Evolutionary conservation across 2,329 filamentous ascomycete genomes (phyloP), one percentile per base, ranked within the genome.

Genomic region (Monosporascus sp.): DNA sequence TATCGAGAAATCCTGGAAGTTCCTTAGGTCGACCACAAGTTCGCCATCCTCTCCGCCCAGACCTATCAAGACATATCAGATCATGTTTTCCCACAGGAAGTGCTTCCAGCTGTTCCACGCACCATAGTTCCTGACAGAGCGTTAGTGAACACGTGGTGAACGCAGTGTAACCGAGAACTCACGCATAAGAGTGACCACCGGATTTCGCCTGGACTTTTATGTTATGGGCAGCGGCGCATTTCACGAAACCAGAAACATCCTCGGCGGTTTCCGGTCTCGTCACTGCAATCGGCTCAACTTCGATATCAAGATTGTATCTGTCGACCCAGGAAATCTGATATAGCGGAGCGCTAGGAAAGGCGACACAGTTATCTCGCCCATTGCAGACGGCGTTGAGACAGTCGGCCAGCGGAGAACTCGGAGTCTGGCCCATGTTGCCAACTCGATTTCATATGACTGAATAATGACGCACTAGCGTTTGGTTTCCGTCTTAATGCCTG

Each of bases 111-210:
- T 48, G 31, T 49, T 31, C 43, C 24, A 52, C 60, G 49, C 61
- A 65, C 68, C 68, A 55, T 65, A 69, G 56, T 70, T 71, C 35
- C 67, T 69, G 50, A 20, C 17, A 8, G 5, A 16, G 3, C 24
- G 55, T 66, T 47, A 60, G 55, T 43, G 51, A 52, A 46, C 35
- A 17, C 35, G 5, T 52, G 37, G 31, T 48, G 16, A 38, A 41
- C 31, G 22, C 14, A 31, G 24, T 19, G 20, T 27, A 26, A 26
- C n/a, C 9, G 8, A 17, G 16, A 2, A 55, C 75, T 60, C 65
- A 80, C 78, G 73, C 83, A 57, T 84, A 88, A 0, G 82, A 86
- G 61, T 87, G 85, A 0, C 85, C 85, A 4, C 84, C 85, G 2
- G 81, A 84, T 58, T 76, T 80, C 22, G 84, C 78, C 62, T 86